A percentile compares a stretch with the other conserved stretches of the same genome.
Conservation (phyloP, 257 asterid genomes). For the Henckelia pumila region DNA sequence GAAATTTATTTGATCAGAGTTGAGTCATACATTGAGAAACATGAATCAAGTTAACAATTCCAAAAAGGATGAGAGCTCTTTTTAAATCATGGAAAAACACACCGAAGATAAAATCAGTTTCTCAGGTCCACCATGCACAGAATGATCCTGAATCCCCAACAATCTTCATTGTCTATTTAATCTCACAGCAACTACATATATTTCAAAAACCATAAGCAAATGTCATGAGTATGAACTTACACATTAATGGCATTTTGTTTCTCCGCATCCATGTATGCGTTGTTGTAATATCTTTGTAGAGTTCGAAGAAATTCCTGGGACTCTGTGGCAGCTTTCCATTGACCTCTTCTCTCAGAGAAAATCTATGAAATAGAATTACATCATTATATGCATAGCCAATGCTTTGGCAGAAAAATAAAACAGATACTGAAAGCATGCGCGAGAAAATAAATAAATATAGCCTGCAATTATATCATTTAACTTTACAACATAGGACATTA, state of each 20-base stretch:
- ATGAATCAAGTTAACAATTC: conserved; percentile 18
- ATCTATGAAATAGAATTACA: conserved; percentile 43
- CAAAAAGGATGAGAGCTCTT: conserved; percentile 12
- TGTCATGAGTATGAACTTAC: conserved; percentile 46
- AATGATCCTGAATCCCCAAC: conserved; percentile 16
- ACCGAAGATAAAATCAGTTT: conserved; percentile 10
- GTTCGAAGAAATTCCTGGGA: conserved; percentile 98
- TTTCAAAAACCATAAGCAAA: conserved; percentile 17
- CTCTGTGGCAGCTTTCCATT: conserved; percentile 96
- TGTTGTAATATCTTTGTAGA: conserved; percentile 90
- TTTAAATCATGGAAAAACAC: conserved; percentile 14
- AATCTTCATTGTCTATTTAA: conserved; percentile 22
- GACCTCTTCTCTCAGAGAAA: conserved; percentile 93
- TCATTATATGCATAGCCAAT: conserved; percentile 13
- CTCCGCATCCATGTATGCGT: conserved; percentile 90
- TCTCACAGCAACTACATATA: neutral
- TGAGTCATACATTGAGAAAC: conserved; percentile 9
- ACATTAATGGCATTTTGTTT: conserved; percentile 93
- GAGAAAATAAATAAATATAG: neutral
- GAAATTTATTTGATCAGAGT: conserved; percentile 21
- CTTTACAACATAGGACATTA: neutral
- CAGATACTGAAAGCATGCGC: conserved; percentile 16
- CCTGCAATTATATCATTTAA: neutral
- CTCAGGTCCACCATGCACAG: neutral
- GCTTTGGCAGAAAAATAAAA: conserved; percentile 21